A percentile compares a stretch with the other conserved stretches of the same genome.
phyloP scores from a whole-genome alignment of 1,139 yeast genomes.

The Magnusiomyces tetraspermus region DNA sequence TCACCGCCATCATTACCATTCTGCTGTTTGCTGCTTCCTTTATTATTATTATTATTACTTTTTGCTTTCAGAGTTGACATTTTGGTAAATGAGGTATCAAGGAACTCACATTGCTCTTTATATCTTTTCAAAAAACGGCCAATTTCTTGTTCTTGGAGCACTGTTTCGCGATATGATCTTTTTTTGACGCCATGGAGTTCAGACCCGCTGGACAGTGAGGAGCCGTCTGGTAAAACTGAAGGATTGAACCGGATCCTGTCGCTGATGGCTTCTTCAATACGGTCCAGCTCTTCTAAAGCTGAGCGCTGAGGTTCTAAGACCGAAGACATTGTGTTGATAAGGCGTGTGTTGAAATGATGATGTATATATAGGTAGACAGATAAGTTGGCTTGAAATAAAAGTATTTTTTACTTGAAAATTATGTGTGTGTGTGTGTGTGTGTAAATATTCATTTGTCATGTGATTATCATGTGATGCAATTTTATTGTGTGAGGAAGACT shows the following conservation, averaged over 20 bases:
- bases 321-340: constrained; percentile 10
- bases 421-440: no score
- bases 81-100: constrained; percentile 21
- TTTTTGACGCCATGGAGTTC: constrained; percentile 29
- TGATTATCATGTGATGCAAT: no score
- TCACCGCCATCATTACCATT: constrained; percentile 15
- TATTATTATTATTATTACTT: no score
- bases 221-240: constrained; percentile 34
- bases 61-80: constrained; percentile 11
- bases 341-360: no score
- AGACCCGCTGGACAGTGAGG: constrained; percentile 20
- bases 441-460: no score
- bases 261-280: constrained; percentile 46
- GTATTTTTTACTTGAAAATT: no score
- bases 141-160: constrained; percentile 65
- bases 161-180: constrained; percentile 37
- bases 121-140: constrained; percentile 44
- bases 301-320: constrained; percentile 34
- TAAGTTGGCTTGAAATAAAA: no score
- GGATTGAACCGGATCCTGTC: constrained; percentile 44
- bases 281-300: constrained; percentile 45
- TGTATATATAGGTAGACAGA: no score
- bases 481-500: no score
- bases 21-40: no score
- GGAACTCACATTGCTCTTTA: constrained; percentile 31